Conservation (phyloP, 176 grass and related monocot genomes). For the Thinopyrum elongatum region DNA sequence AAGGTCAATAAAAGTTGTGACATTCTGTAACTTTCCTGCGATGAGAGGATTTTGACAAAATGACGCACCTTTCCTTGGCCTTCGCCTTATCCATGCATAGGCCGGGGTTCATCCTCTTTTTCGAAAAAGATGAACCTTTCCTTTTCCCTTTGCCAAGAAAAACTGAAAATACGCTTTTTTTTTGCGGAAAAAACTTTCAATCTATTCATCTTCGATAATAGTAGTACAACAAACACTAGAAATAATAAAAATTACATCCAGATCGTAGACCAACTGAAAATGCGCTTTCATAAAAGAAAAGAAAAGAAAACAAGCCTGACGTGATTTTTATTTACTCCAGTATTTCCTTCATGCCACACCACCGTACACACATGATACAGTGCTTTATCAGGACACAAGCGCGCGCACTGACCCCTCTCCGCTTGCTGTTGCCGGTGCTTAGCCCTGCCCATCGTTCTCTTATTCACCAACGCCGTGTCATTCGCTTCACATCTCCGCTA, state of each 20-base stretch:
- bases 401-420: neutral
- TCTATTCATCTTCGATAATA: no score
- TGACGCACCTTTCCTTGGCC: no score
- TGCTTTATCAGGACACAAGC: neutral
- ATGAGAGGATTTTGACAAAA: no score
- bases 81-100: no score
- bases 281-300: neutral
- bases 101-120: no score
- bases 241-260: no score
- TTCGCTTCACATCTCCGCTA: slow-evolving; percentile 44
- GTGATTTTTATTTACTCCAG: neutral
- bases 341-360: neutral
- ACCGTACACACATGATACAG: neutral
- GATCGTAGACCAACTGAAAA: no score
- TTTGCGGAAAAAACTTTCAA: no score
- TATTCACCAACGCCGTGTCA: neutral
- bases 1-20: no score
- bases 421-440: neutral
- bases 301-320: neutral
- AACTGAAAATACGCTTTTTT: neutral
- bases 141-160: neutral
- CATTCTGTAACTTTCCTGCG: no score
- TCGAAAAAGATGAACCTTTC: no score
- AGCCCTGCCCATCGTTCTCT: neutral
- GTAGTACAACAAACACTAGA: no score